Percentiles rank a stretch among this genome's conserved stretches.
These are phyloP conservation scores for carrot (Daucus carota) DNA, from an alignment of 129 eudicot species.

Conservation along the genomic window DH1_v3.0 NC_030388.2:28478501-28479000, in stretches of 20 bases:
- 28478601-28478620: background rate
- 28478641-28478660: background rate
- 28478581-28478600: constrained; percentile 4
- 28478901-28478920: no score
- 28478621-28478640: background rate
- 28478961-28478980: no score
- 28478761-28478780: constrained; percentile 2
- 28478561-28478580: constrained; percentile 1
- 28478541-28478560: constrained; percentile 2
- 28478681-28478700: background rate
- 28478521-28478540: background rate
- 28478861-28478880: no score
- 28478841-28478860: no score
- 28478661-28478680: background rate
- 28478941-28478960: no score
- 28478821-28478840: no score
- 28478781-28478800: background rate
- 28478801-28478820: background rate
- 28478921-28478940: no score
- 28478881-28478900: no score
- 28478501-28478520: background rate
- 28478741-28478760: background rate
- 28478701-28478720: constrained; percentile 6
- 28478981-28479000: no score
- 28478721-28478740: constrained; percentile 1